Evolutionary conservation across 768 basidiomycete genomes (phyloP).

Genomic region (Agrocybe pediades): DNA sequence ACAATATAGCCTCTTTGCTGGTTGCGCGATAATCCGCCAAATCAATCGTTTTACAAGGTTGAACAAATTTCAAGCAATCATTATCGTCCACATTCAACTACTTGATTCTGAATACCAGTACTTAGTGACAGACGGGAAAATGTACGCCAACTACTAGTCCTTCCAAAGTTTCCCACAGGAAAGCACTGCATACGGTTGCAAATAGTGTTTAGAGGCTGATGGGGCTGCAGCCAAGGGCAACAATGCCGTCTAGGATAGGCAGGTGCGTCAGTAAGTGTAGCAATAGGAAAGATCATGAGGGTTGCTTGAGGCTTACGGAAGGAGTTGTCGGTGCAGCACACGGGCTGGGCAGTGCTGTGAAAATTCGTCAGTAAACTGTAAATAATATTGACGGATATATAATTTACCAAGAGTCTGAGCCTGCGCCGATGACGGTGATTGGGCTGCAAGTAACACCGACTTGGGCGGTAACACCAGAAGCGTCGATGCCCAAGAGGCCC

Average conservation of each 20-base stretch:
- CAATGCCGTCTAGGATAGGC: slow-evolving; percentile 22
- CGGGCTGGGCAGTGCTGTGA: slow-evolving; percentile 26
- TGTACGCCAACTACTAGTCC: not conserved
- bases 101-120: no score
- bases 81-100: no score
- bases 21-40: not conserved
- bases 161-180: not conserved
- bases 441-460: slow-evolving; percentile 30
- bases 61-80: no score
- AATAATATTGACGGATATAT: not conserved
- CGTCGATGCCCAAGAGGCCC: slow-evolving; percentile 24
- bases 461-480: slow-evolving; percentile 20
- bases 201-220: slow-evolving; percentile 22
- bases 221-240: slow-evolving; percentile 27
- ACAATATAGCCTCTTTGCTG: no score
- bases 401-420: slow-evolving; percentile 22
- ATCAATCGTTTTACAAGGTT: no score
- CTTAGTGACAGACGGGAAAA: no score
- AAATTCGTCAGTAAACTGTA: not conserved
- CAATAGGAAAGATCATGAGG: no score
- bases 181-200: not conserved
- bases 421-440: slow-evolving; percentile 25
- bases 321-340: slow-evolving; percentile 30
- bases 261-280: no score
- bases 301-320: slow-evolving; percentile 21